Base-by-base conservation (phyloP, 2,329 filamentous ascomycete species). In the Gaeumannomyces sp. region DNA sequence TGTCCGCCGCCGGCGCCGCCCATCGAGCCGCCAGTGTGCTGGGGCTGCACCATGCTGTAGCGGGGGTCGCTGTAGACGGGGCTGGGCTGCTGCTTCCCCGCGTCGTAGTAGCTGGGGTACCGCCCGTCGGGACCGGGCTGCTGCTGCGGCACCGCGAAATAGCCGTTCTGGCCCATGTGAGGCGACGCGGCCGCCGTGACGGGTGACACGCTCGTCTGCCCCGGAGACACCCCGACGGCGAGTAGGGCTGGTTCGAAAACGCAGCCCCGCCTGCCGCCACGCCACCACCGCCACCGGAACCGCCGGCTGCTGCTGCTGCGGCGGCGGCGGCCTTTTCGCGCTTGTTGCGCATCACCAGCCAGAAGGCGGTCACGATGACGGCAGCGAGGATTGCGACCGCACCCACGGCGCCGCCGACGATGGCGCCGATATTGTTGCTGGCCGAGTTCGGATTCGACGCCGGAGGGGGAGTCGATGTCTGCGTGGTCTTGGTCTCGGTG, bases 51-150 rank as follows among this genome's bases (percentile, higher is more conserved):
- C 25, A 28, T 13, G 59, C 59, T 35, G 14, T 31, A 19, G 5
- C 29, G 59, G 10, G 59, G 28, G 29, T 60, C 59, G 31, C 28
- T 19, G 45, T 83, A 79, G 28, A 70, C 63, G 29, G 71, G 71
- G 65, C 74, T 75, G 64, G 78, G 73, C 64, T 69, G 72, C 65
- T 74, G 57, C 60, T 68, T 65, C 19, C 16, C 19, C 13, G 64
- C 60, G 64, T 69, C 68, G 64, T 69, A 69, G 65, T 68, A 66
- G 33, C 67, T 64, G 11, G 64, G 31, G 58, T 28, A 28, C 8
- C 25, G 25, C 28, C 28, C 59, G 59, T 31, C 59, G 29, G 59
- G 59, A 4, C 28, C 10, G 27, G 22, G 27, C 10, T 38, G 29
- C 10, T 60, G 59, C 59, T 60, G 59, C 59, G 28, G 59, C 3